These are phyloP conservation scores for Daldinia childiae DNA, from an alignment of 495 filamentous ascomycete species.

Conservation along the genomic window DNA sequence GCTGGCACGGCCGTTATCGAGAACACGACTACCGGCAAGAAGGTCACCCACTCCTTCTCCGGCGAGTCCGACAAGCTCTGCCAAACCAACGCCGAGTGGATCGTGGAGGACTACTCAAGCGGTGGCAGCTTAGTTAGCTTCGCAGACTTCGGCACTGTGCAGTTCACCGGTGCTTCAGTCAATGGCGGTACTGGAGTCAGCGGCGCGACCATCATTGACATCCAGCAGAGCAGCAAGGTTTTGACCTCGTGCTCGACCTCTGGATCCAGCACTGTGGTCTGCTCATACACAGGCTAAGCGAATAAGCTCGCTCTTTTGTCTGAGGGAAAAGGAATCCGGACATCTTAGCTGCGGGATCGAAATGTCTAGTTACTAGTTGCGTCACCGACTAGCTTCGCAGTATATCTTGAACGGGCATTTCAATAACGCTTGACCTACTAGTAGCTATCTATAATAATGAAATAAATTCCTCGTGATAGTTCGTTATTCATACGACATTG, in stretches of 20 bases:
- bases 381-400: not conserved
- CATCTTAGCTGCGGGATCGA: not conserved
- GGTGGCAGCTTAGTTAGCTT: conserved; percentile 60
- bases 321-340: not conserved
- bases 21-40: conserved; percentile 65
- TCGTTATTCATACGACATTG: not conserved
- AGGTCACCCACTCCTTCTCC: conserved; percentile 61
- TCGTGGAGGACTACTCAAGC: conserved; percentile 69
- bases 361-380: not conserved
- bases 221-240: conserved; percentile 60
- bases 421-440: not conserved
- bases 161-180: conserved; percentile 56
- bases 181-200: conserved; percentile 51
- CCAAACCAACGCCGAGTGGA: conserved; percentile 69
- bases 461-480: not conserved
- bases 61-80: conserved; percentile 48
- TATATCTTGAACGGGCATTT: not conserved
- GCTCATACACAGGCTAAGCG: conserved; percentile 39
- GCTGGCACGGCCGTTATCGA: conserved; percentile 64
- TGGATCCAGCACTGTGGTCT: conserved; percentile 50
- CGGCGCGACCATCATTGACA: conserved; percentile 60
- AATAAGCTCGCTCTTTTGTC: not conserved
- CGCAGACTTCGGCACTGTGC: conserved; percentile 62
- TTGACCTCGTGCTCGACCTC: conserved; percentile 57
- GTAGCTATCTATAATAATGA: not conserved